A percentile compares a stretch with the other conserved stretches of the same genome.
Conservation (phyloP, 2,329 filamentous ascomycete species). For the Ceratocystis papillata region DNA sequence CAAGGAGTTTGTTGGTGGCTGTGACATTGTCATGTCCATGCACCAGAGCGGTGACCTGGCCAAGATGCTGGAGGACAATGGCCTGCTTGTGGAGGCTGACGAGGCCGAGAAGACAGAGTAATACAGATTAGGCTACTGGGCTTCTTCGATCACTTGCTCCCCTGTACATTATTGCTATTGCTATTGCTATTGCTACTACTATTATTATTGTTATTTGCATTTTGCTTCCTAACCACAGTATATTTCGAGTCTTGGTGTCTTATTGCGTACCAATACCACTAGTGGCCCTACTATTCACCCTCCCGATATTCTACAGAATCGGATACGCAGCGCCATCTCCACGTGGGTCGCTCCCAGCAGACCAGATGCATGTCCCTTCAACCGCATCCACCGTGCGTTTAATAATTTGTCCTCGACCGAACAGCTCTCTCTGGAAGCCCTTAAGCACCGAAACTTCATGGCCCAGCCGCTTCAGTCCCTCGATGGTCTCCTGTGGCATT, state of each 20-base stretch:
- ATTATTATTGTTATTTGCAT: constrained; percentile 25
- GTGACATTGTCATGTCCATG: constrained; percentile 94
- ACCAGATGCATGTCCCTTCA: constrained; percentile 66
- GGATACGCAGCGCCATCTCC: constrained; percentile 67
- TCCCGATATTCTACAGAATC: constrained; percentile 26
- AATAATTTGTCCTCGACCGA: constrained; percentile 82
- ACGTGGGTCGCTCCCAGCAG: constrained; percentile 75
- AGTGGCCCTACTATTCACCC: not conserved
- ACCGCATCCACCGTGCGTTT: constrained; percentile 58
- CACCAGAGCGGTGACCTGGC: constrained; percentile 90
- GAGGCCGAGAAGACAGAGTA: constrained; percentile 30
- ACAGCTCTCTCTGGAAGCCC: constrained; percentile 56
- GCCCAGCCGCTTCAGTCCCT: constrained; percentile 57
- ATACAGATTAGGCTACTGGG: not conserved
- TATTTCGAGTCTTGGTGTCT: not conserved
- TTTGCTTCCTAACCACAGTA: constrained; percentile 7
- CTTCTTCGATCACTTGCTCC: not conserved
- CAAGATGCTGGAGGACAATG: constrained; percentile 84
- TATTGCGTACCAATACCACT: not conserved
- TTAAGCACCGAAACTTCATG: constrained; percentile 60
- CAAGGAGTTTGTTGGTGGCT: constrained; percentile 95
- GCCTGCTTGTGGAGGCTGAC: constrained; percentile 56
- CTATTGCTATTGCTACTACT: not conserved
- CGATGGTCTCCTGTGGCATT: constrained; percentile 55
- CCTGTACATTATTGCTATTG: constrained; percentile 25